These are phyloP conservation scores for Penicillium sp. DNA, from an alignment of 2,329 filamentous ascomycete species.

Conservation along the genomic window DNA sequence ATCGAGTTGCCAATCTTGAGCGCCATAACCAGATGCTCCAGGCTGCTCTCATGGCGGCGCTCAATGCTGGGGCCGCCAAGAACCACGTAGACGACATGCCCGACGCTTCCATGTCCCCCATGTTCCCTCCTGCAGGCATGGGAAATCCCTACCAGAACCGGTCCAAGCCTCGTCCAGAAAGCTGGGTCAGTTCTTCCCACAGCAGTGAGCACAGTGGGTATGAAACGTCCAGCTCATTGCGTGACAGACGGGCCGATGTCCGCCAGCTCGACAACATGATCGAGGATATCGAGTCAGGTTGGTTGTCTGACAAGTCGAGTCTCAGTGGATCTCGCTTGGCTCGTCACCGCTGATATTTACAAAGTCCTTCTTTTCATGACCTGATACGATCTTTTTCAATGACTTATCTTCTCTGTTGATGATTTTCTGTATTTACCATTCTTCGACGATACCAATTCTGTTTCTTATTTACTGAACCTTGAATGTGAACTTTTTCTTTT, in stretches of 20 bases:
- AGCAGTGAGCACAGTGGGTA: constrained; percentile 27
- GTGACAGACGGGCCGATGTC: constrained; percentile 21
- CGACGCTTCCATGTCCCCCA: constrained; percentile 20
- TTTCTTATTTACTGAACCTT: background rate
- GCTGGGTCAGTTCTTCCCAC: constrained; percentile 28
- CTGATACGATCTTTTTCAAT: background rate
- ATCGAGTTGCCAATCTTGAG: constrained; percentile 37
- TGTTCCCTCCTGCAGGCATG: constrained; percentile 15
- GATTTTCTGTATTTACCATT: constrained; percentile 1
- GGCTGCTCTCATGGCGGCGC: constrained; percentile 38
- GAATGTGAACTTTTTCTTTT: background rate
- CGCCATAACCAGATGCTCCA: constrained; percentile 42
- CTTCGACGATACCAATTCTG: constrained; percentile 9
- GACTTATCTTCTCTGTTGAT: background rate
- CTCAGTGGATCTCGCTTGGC: constrained; percentile 8
- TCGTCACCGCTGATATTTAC: constrained; percentile 10
- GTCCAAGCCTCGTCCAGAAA: constrained; percentile 22
- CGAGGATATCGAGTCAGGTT: constrained; percentile 31
- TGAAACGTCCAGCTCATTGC: constrained; percentile 16
- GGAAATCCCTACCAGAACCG: constrained; percentile 16
- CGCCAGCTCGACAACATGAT: constrained; percentile 32
- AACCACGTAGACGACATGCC: constrained; percentile 26
- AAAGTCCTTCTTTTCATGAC: constrained; percentile 1
- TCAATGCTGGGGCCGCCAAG: constrained; percentile 34
- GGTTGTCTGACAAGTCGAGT: constrained; percentile 27